Evolutionary conservation across 371 early-diverging fungal genomes (phyloP), one percentile per base, ranked within the genome.

Genomic region (Batrachochytrium dendrobatidis): DNA sequence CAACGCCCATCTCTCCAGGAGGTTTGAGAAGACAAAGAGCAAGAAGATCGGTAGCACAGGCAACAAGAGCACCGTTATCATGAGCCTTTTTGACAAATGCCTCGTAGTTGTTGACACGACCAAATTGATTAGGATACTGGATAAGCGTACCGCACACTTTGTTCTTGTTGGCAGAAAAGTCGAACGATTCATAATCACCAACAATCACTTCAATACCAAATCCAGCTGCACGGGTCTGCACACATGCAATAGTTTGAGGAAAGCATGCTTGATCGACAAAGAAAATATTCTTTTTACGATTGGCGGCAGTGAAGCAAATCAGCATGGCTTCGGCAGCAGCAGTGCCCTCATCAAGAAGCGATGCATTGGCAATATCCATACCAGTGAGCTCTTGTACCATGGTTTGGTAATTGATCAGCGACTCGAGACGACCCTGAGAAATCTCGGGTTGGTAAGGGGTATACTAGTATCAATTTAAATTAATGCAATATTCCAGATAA

Each of bases 381-480:
- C 97, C 95, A 2, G 98, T 95, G 49, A 97, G 68, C 64, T 96
- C 95, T 22, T 81, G 75, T 56, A 97, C 87, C 84, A 96, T 86
- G 8, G 96, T 95, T 73, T 97, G 96, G 79, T 81, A 97, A 77
- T 96, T 95, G 61, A 97, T 72, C 55, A 97, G 83, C 22, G 94
- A 91, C 72, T 97, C 96, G 25, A 97, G 80, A 57, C 98, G 87
- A n/a, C 98, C 98, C 77, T 97, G 98, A 46, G 95, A 82, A 62
- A 96, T 96, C 76, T 97, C 98, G 24, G 98, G 91, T 77, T 97
- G 96, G 77, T 97, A 97, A 35, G 97, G 97, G 12, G 95, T 95
- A 76, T 97, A 97, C 86, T 92, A 79, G 56, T 60, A 48, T 10
- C 20, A 63, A 46, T 53, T n/a, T n/a, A n/a, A n/a, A n/a, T n/a